Evolutionary conservation across 352 stramenopile genomes (phyloP).

Genomic region (Aphanomyces stellatus): DNA sequence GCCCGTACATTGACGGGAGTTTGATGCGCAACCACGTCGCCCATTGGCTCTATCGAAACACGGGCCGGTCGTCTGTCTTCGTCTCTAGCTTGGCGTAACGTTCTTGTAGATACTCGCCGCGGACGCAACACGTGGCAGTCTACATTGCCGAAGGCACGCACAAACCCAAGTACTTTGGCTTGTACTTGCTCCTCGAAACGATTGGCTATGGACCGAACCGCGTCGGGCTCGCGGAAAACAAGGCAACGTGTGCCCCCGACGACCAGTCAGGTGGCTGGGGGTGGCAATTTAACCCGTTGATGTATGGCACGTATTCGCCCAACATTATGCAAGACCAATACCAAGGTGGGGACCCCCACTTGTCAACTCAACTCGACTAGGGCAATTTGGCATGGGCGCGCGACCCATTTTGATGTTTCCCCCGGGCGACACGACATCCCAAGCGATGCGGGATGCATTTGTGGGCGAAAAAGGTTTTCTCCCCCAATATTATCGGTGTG

Average conservation of each 20-base stretch:
- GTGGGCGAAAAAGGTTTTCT: slow-evolving; percentile 48
- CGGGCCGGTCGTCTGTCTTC: slow-evolving; percentile 25
- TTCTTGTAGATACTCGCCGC: slow-evolving; percentile 44
- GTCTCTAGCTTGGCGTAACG: not conserved
- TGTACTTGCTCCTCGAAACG: slow-evolving; percentile 72
- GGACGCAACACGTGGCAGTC: slow-evolving; percentile 51
- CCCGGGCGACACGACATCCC: slow-evolving; percentile 38
- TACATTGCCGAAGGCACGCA: slow-evolving; percentile 46
- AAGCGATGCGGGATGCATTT: slow-evolving; percentile 70
- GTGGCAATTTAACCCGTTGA: slow-evolving; percentile 68
- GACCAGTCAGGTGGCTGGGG: slow-evolving; percentile 48
- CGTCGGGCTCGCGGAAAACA: slow-evolving; percentile 46
- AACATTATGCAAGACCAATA: slow-evolving; percentile 75
- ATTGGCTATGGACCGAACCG: slow-evolving; percentile 61
- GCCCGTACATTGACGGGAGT: slow-evolving; percentile 58
- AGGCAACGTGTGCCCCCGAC: slow-evolving; percentile 38
- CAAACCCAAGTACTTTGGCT: slow-evolving; percentile 41
- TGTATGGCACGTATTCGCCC: slow-evolving; percentile 55
- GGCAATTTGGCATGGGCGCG: slow-evolving; percentile 70
- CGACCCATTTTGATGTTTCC: slow-evolving; percentile 53
- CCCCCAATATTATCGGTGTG: slow-evolving; percentile 43
- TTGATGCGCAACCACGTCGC: slow-evolving; percentile 71
- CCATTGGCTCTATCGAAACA: slow-evolving; percentile 64
- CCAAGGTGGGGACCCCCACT: slow-evolving; percentile 22
- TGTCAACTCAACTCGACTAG: slow-evolving; percentile 14